Evolutionary conservation across 257 asterid genomes (phyloP), one percentile per base, ranked within the genome.

Genomic region (Dorcoceras hygrometricum): DNA sequence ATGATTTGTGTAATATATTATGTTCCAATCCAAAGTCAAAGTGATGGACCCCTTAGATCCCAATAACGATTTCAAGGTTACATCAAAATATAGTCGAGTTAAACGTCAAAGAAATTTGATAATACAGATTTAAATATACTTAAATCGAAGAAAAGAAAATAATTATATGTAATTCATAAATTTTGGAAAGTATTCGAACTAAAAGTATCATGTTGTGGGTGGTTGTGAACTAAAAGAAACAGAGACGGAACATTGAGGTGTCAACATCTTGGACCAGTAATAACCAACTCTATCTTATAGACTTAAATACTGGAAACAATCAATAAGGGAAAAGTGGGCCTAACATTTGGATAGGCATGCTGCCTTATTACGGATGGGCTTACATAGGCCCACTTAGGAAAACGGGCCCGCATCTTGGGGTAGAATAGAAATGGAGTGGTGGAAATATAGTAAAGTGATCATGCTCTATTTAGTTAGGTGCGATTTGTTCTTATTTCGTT

Each of bases 11-110:
- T 31, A 56, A 63, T 20, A 29, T 26, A 31, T 57, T 25, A 16
- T 72, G 11, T 23, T n/a, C 51, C 43, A 25, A 36, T 23, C 60
- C 62, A 26, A 54, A 61, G 73, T 54, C 70, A 67, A 62, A 62
- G 20, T 31, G 22, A 16, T n/a, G 73, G 59, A 48, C 18, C 72
- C 72, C 34, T 16, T 51, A 26, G 14, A 62, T 29, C 25, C 28
- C 28, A 55, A 18, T 27, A 62, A 19, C 29, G 25, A 62, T 20
- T 31, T 8, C 1, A 34, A 22, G 18, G n/a, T 62, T 27, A 11
- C 6, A 24, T 39, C n/a, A 58, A 58, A 58, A 18, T 6, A 57
- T 26, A 39, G 3, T 11, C 23, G 8, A 11, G 5, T 26, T 27
- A 24, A 7, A 16, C 20, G 43, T 58, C 11, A 25, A 25, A 27